A percentile compares a stretch with the other conserved stretches of the same genome.
Conservation (phyloP, 179 eudicot genomes). For the Carnegiea gigantea region DNA sequence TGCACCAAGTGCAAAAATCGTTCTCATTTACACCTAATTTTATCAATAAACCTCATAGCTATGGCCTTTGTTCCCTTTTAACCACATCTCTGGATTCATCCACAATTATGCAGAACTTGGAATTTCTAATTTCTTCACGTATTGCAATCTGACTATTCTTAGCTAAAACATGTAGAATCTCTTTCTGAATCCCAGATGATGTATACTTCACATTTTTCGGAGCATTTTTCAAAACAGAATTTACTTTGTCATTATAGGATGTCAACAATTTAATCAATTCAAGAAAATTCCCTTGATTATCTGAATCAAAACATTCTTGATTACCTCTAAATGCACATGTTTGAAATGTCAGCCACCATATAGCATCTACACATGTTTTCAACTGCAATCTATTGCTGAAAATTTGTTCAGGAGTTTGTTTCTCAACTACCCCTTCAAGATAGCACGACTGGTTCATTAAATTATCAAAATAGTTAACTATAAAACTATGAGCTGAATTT, state of each 20-base stretch:
- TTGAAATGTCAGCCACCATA: neutral
- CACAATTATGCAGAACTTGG: neutral
- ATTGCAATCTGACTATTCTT: neutral
- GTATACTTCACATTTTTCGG: conserved; percentile 9
- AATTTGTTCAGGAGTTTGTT: neutral
- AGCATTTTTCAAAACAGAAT: neutral
- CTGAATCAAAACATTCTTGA: neutral
- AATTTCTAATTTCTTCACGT: too few relatives aligned
- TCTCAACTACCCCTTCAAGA: neutral
- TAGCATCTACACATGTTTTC: neutral
- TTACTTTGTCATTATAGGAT: neutral
- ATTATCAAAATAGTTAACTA: neutral
- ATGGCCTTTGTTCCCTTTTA: too few relatives aligned
- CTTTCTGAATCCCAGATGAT: neutral
- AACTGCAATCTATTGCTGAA: neutral
- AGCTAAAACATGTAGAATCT: neutral
- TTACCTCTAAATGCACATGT: neutral
- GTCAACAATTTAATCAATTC: neutral
- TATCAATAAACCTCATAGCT: too few relatives aligned
- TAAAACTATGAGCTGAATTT: neutral
- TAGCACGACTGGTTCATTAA: neutral
- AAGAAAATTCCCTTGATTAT: neutral
- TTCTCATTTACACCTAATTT: neutral
- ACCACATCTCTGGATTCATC: neutral
- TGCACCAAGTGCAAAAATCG: neutral